Conservation (phyloP, 2,329 filamentous ascomycete species). For the Acephala macrosclerotiorum region DNA sequence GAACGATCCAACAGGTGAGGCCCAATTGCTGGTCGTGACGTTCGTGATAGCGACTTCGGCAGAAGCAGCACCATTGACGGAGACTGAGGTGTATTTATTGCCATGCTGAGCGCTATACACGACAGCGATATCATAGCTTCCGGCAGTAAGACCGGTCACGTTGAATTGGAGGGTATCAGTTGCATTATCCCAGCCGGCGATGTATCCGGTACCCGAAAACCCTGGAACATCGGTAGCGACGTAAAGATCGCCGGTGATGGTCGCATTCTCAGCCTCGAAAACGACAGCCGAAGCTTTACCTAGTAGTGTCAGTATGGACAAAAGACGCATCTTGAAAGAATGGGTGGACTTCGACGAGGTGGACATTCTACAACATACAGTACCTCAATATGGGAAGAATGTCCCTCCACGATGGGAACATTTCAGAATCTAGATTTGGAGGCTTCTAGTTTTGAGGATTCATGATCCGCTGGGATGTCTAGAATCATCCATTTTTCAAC, state of each 20-base stretch:
- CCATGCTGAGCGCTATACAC: slow-evolving; percentile 55
- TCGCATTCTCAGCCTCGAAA: slow-evolving; percentile 27
- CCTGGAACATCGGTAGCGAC: slow-evolving; percentile 26
- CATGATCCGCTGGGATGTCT: too few relatives aligned
- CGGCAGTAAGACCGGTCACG: slow-evolving; percentile 44
- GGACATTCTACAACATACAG: too few relatives aligned
- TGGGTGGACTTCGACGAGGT: too few relatives aligned
- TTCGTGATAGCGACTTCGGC: slow-evolving; percentile 51
- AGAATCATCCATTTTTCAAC: too few relatives aligned
- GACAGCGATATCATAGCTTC: slow-evolving; percentile 53
- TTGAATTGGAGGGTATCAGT: slow-evolving; percentile 54
- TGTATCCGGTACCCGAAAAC: slow-evolving; percentile 49
- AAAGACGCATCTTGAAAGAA: slow-evolving; percentile 14
- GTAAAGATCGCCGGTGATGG: slow-evolving; percentile 15
- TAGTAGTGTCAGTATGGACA: slow-evolving; percentile 8
- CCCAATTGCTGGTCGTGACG: slow-evolving; percentile 47
- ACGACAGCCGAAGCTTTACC: slow-evolving; percentile 20
- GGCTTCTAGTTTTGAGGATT: too few relatives aligned
- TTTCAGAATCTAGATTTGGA: not conserved
- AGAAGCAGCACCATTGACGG: slow-evolving; percentile 52
- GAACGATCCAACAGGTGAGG: slow-evolving; percentile 51
- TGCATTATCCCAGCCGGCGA: slow-evolving; percentile 52
- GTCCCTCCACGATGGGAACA: not conserved
- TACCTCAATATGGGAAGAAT: not conserved
- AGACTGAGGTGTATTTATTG: slow-evolving; percentile 52